A percentile compares a stretch with the other conserved stretches of the same genome.
phyloP scores from a whole-genome alignment of 1,284 basidiomycete species.

The Leccinum pallidistipes region DNA sequence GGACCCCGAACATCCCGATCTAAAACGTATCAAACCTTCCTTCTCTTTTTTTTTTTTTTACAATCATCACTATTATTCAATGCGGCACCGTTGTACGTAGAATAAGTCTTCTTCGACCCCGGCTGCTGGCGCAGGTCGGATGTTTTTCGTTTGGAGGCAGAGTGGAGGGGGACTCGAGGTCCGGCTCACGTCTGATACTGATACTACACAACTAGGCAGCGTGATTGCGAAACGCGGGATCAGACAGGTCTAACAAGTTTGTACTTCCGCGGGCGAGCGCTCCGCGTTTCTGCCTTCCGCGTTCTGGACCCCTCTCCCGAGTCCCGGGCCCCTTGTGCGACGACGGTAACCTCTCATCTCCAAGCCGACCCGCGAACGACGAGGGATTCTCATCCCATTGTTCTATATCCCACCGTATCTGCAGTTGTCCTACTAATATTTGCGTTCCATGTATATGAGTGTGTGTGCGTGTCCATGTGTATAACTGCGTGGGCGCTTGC shows the following conservation, averaged over 20 bases:
- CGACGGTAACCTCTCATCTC: not conserved
- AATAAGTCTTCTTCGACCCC: not conserved
- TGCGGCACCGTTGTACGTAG: not conserved
- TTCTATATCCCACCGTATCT: not conserved
- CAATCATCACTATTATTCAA: not conserved
- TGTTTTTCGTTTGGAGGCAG: not conserved
- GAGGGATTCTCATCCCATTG: not conserved
- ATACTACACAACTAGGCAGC: not conserved
- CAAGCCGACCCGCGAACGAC: not conserved
- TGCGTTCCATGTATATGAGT: not conserved
- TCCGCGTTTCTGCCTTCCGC: not conserved
- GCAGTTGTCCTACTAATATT: not conserved
- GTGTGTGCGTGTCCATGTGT: not conserved
- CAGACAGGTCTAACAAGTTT: not conserved
- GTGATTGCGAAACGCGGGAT: not conserved
- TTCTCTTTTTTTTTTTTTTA: not conserved
- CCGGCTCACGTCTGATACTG: not conserved
- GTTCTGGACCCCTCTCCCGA: not conserved
- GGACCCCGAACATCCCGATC: not conserved
- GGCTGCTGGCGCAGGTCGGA: not conserved
- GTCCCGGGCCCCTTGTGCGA: not conserved
- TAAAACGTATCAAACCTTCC: not conserved
- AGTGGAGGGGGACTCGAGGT: not conserved
- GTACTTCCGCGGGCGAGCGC: not conserved
- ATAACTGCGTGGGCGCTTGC: not conserved